Percentiles rank a stretch among this genome's conserved stretches.
These are phyloP conservation scores for Pseudonectria buxi DNA, from an alignment of 2,329 filamentous ascomycete genomes.

Conservation along the genomic window DNA sequence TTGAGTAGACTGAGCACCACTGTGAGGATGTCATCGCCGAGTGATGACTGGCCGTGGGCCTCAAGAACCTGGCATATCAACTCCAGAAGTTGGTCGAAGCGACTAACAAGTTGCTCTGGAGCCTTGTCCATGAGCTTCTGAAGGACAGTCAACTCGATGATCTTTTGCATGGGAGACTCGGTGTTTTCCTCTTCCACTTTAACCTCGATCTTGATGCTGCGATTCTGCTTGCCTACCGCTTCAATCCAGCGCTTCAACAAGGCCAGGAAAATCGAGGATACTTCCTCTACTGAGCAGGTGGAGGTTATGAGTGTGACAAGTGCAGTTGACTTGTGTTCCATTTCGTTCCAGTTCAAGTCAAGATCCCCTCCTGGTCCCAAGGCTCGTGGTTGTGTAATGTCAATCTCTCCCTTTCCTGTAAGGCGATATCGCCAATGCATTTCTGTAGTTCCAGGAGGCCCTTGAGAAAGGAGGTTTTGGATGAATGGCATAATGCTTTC, in stretches of 20 bases:
- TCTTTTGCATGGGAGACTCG: slow-evolving; percentile 37
- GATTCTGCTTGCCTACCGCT: slow-evolving; percentile 19
- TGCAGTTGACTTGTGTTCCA: slow-evolving; percentile 41
- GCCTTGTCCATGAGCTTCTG: slow-evolving; percentile 59
- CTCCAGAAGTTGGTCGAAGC: slow-evolving; percentile 58
- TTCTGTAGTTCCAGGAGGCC: slow-evolving; percentile 29
- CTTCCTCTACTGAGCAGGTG: slow-evolving; percentile 47
- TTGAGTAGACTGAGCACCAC: slow-evolving; percentile 56
- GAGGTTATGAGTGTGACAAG: slow-evolving; percentile 45
- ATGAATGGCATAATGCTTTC: slow-evolving; percentile 45
- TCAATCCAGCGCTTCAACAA: slow-evolving; percentile 54
- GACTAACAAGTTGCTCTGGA: slow-evolving; percentile 55
- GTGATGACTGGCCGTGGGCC: slow-evolving; percentile 33
- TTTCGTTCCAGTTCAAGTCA: slow-evolving; percentile 34
- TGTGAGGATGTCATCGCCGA: slow-evolving; percentile 42
- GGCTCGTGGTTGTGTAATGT: slow-evolving; percentile 36
- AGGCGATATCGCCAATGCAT: slow-evolving; percentile 47
- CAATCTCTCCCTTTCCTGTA: slow-evolving; percentile 40
- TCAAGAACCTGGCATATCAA: slow-evolving; percentile 55
- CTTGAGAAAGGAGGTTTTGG: slow-evolving; percentile 49
- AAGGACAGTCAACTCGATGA: slow-evolving; percentile 55
- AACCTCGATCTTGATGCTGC: slow-evolving; percentile 21
- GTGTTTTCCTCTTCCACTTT: slow-evolving; percentile 21
- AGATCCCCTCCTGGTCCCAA: slow-evolving; percentile 5
- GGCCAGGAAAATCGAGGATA: slow-evolving; percentile 53